Percentiles rank a stretch among this genome's conserved stretches.
These are phyloP conservation scores for Paraconiothyrium brasiliense DNA, from an alignment of 2,329 filamentous ascomycete genomes.

Conservation along the genomic window DNA sequence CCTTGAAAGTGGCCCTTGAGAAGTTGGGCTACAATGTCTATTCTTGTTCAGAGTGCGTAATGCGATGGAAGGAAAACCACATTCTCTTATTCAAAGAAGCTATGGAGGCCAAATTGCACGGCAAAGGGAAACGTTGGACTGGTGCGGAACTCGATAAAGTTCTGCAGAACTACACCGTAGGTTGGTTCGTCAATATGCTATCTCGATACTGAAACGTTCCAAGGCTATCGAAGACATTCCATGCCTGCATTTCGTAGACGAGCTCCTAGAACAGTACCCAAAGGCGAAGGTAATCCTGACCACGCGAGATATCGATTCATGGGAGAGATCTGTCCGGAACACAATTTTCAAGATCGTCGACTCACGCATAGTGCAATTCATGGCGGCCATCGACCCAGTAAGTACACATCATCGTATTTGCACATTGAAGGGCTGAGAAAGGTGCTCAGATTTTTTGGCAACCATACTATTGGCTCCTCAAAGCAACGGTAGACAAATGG, in stretches of 20 bases:
- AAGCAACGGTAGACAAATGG: slow-evolving; percentile 2
- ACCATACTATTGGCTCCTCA: slow-evolving; percentile 5
- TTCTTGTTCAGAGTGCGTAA: slow-evolving; percentile 19
- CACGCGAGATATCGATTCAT: slow-evolving; percentile 36
- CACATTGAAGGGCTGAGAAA: neutral
- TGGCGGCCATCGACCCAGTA: slow-evolving; percentile 7
- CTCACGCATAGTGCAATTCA: slow-evolving; percentile 29
- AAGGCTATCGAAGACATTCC: slow-evolving; percentile 19
- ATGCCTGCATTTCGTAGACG: slow-evolving; percentile 14
- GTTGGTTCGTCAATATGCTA: neutral
- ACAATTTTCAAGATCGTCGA: slow-evolving; percentile 38
- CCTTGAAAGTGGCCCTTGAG: slow-evolving; percentile 23
- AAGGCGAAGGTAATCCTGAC: slow-evolving; percentile 47
- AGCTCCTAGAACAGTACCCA: slow-evolving; percentile 22
- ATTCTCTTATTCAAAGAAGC: slow-evolving; percentile 19
- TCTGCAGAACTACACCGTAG: slow-evolving; percentile 22
- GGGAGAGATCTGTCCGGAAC: slow-evolving; percentile 39
- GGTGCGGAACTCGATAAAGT: slow-evolving; percentile 24
- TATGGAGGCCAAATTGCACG: slow-evolving; percentile 17
- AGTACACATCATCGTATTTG: neutral
- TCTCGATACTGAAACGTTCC: too few relatives aligned
- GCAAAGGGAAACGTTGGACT: slow-evolving; percentile 23
- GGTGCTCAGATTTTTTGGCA: slow-evolving; percentile 8
- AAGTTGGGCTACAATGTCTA: slow-evolving; percentile 25
- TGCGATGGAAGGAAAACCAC: slow-evolving; percentile 16